These are phyloP conservation scores for Fulvia fulva DNA, from an alignment of 2,329 filamentous ascomycete species.

Conservation along the genomic window DNA sequence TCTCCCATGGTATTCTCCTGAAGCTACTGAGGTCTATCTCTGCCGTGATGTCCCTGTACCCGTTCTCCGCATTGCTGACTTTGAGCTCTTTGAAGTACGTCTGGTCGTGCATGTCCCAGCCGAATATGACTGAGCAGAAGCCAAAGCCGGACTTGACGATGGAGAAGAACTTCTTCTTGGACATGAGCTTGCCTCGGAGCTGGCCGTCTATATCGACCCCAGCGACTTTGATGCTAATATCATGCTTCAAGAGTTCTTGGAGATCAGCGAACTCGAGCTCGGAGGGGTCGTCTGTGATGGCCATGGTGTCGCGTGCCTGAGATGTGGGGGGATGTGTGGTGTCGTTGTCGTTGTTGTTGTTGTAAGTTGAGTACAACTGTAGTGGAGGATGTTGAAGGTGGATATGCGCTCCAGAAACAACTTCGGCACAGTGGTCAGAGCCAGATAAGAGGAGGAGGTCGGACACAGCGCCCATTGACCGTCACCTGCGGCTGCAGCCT, in stretches of 20 bases:
- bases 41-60: constrained; percentile 80
- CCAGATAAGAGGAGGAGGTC: not conserved
- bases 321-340: not conserved
- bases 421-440: constrained; percentile 3
- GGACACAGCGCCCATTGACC: not conserved
- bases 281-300: constrained; percentile 33
- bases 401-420: not conserved
- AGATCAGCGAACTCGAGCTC: constrained; percentile 61
- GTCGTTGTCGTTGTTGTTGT: too few species aligned
- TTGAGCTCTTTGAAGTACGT: constrained; percentile 81
- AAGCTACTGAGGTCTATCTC: constrained; percentile 74
- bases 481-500: not conserved
- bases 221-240: constrained; percentile 79
- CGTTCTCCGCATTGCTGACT: constrained; percentile 87
- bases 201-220: constrained; percentile 85
- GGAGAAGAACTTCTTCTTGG: constrained; percentile 87
- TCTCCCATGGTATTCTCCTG: constrained; percentile 85
- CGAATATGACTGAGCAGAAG: constrained; percentile 91
- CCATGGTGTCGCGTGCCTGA: constrained; percentile 24
- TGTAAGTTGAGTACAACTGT: constrained; percentile 21
- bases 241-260: constrained; percentile 62
- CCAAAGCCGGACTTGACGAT: constrained; percentile 79
- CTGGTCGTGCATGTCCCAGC: constrained; percentile 95
- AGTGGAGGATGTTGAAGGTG: constrained; percentile 6
- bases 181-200: constrained; percentile 83